phyloP scores from a whole-genome alignment of 2,329 filamentous ascomycete genomes.

The Arthrinium phaeospermum region DNA sequence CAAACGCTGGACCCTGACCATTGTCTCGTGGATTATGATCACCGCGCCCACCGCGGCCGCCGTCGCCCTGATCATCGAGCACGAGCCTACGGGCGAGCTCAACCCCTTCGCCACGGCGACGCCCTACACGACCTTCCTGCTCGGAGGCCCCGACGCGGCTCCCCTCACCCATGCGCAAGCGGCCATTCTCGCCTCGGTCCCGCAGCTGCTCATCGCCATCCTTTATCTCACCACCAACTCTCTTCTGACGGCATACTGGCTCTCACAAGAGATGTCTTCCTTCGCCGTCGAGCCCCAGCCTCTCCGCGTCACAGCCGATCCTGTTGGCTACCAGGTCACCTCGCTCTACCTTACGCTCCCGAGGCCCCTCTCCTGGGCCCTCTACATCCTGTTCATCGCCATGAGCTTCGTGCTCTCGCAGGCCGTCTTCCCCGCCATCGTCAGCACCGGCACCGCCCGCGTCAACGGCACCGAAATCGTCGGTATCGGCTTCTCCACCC shows the following conservation, averaged over 20 bases:
- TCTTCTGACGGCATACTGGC: constrained; percentile 53
- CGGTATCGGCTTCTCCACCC: constrained; percentile 49
- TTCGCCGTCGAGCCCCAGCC: constrained; percentile 44
- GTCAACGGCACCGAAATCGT: constrained; percentile 27
- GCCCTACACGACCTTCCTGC: constrained; percentile 41
- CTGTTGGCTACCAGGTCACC: constrained; percentile 51
- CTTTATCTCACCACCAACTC: constrained; percentile 56
- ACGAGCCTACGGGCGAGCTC: constrained; percentile 38
- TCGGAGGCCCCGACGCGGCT: constrained; percentile 25
- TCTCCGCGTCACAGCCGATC: constrained; percentile 52
- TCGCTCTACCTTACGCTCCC: constrained; percentile 58
- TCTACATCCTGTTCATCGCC: constrained; percentile 50
- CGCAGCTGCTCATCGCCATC: constrained; percentile 53
- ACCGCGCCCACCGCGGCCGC: constrained; percentile 45
- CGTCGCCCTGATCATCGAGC: constrained; percentile 43
- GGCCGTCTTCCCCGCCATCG: constrained; percentile 45
- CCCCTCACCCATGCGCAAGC: constrained; percentile 32
- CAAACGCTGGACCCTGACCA: constrained; percentile 48
- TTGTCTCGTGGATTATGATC: constrained; percentile 46
- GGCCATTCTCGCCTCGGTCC: constrained; percentile 49
- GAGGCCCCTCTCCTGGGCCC: constrained; percentile 49
- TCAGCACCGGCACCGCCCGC: constrained; percentile 24
- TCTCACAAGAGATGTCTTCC: constrained; percentile 56
- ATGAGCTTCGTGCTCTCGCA: constrained; percentile 55
- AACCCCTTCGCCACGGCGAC: constrained; percentile 46